phyloP scores from a whole-genome alignment of 2,329 filamentous ascomycete genomes.

The Monosporascus sp. region DNA sequence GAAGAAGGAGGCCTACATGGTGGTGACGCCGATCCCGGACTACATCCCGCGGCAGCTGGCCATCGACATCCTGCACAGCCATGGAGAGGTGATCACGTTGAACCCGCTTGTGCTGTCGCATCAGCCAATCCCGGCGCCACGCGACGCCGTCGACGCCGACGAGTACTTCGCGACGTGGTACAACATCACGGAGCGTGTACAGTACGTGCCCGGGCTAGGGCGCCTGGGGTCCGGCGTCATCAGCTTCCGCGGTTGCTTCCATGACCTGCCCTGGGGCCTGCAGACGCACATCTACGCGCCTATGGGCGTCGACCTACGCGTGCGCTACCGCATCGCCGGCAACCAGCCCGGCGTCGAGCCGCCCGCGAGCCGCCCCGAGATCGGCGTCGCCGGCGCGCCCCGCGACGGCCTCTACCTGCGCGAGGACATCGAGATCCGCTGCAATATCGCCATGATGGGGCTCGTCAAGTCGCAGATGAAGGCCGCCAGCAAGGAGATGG shows the following conservation, averaged over 20 bases:
- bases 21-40: constrained; percentile 63
- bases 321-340: constrained; percentile 62
- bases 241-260: constrained; percentile 65
- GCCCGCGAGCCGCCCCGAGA: constrained; percentile 51
- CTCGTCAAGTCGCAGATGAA: constrained; percentile 65
- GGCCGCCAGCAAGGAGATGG: constrained; percentile 61
- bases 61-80: constrained; percentile 66
- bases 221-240: constrained; percentile 60
- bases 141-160: constrained; percentile 56
- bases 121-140: constrained; percentile 60
- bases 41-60: constrained; percentile 68
- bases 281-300: constrained; percentile 69
- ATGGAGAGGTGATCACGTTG: constrained; percentile 64
- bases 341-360: constrained; percentile 63
- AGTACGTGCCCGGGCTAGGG: constrained; percentile 61
- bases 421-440: constrained; percentile 66
- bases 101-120: constrained; percentile 63
- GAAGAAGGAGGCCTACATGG: constrained; percentile 61
- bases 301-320: constrained; percentile 60
- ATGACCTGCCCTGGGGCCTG: constrained; percentile 66
- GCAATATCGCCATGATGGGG: constrained; percentile 58
- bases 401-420: constrained; percentile 61
- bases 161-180: constrained; percentile 73
- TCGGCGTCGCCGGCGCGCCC: constrained; percentile 57
- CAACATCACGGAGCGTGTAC: constrained; percentile 64